Evolutionary conservation across 345 rosid species (phyloP).

Genomic region (Clarkia xantiana): DNA sequence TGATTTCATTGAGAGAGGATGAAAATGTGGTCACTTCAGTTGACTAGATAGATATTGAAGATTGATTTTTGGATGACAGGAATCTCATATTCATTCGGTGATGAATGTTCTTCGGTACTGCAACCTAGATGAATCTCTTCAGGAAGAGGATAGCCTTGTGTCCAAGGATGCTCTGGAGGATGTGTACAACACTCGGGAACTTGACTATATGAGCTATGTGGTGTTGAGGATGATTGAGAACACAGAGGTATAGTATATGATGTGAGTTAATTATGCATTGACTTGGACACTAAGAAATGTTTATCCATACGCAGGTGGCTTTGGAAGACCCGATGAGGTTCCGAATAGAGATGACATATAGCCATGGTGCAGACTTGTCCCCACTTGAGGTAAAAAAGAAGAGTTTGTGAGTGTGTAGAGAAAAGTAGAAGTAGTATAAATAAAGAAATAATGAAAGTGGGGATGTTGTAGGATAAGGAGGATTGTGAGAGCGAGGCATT

Average conservation of each 20-base stretch:
- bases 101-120: conserved; percentile 93
- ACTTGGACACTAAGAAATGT: too few relatives aligned
- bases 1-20: too few relatives aligned
- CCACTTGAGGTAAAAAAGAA: conserved; percentile 66
- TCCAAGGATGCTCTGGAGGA: conserved; percentile 66
- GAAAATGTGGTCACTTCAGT: neutral
- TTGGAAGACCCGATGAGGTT: conserved; percentile 82
- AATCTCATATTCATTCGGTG: conserved; percentile 94
- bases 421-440: too few relatives aligned
- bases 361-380: conserved; percentile 96
- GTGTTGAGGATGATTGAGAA: conserved; percentile 91
- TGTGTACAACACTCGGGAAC: conserved; percentile 74
- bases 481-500: conserved; percentile 34
- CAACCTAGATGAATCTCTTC: conserved; percentile 93
- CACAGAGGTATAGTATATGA: conserved; percentile 53
- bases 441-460: too few relatives aligned
- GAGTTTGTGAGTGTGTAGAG: too few relatives aligned
- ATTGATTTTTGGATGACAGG: conserved; percentile 34
- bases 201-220: conserved; percentile 97
- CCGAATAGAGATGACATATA: conserved; percentile 80
- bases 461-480: too few relatives aligned
- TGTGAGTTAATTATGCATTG: neutral
- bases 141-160: conserved; percentile 83
- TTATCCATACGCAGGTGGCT: conserved; percentile 30
- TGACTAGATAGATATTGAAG: neutral